Evolutionary conservation across 1,139 yeast genomes (phyloP), one percentile per base, ranked within the genome.

Genomic region (Scheffersomyces segobiensis): DNA sequence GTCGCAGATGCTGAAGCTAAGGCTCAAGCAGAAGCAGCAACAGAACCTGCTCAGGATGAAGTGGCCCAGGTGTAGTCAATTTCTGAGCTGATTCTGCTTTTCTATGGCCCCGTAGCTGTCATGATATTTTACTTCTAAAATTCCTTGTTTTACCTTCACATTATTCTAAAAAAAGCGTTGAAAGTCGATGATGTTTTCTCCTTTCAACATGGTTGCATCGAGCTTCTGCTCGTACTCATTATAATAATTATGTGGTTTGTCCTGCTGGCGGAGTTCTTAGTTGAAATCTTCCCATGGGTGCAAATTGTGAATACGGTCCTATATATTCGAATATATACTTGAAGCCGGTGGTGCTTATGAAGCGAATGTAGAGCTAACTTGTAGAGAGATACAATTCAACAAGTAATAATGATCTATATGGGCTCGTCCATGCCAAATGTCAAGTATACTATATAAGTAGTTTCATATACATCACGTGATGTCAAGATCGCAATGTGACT

Each of bases 211-310:
- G 42, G 42, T 32, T 32, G 42, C 42, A 32, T 32, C 42, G 42
- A 32, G 42, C 42, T 3, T 32, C 42, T 10, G 42, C 17, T 32
- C 42, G 42, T 47, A 48, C 50, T 21, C 46, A 46, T 52, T n/a
- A 52, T 42, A 32, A 18, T 51, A 32, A 17, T 22, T 52, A 42
- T 18, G 6, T 5, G 7, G 46, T 42, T 39, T 17, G 47, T 53
- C 17, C 42, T 32, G 42, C 42, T 32, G 57, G 59, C 54, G 65
- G 63, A 62, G 61, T 59, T 62, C 65, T 62, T 62, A 56, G 53
- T 50, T 62, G 65, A 59, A 60, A 58, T 59, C 59, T 57, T 52
- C 57, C 46, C 14, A n/a, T 18, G 10, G 46, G 18, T 20, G 17
- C 21, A 24, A 48, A 20, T 20, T 24, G 26, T 48, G 50, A 48